Evolutionary conservation across 139 green algal species (phyloP), one percentile per base, ranked within the genome.

Genomic region (Monoraphidium neglectum): DNA sequence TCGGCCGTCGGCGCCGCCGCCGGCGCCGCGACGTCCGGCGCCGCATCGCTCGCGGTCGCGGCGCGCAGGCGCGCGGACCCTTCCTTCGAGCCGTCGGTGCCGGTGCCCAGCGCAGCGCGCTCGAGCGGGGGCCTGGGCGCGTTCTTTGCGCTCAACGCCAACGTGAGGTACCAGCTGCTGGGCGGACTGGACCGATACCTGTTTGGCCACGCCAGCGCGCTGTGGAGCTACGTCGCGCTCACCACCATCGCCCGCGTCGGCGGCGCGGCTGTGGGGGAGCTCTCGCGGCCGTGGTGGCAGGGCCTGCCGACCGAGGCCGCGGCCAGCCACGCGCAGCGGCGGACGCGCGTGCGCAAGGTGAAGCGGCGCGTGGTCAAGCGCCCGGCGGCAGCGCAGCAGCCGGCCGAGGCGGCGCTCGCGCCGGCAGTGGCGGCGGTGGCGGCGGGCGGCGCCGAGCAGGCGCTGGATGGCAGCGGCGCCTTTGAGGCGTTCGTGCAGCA

Each of bases 101-200:
- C 87, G 12, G 80, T 97, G n/a, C 92, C 96, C 23, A 74, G 77
- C 5, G 62, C 95, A 4, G 78, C 74, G 35, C 84, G 82, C 32
- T 86, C 51, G 65, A 86, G 86, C n/a, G 69, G 87, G 28, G 96
- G 93, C 54, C 88, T 98, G 65, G 94, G 82, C 10, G 88, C 90
- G 0, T 94, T 91, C 70, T 86, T 93, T 77, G 94, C 92, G 26
- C 51, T 98, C 15, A 93, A 91, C 70, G 86, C 87, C 46, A 99
- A 99, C 83, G 62, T 87, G 46, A 79, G 96, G 12, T 98, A 98
- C 84, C 96, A 99, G 87, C 73, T 95, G 43, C 71, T 99, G 10
- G 92, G 90, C 18, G 96, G 96, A 37, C 82, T 97, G 32, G 95
- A 99, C 82, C 87, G 92, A 38, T 94, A 90, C 82, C 82, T 98